Evolutionary conservation across 1,139 yeast species (phyloP), one percentile per base, ranked within the genome.

Genomic region (Candida dubliniensis): DNA sequence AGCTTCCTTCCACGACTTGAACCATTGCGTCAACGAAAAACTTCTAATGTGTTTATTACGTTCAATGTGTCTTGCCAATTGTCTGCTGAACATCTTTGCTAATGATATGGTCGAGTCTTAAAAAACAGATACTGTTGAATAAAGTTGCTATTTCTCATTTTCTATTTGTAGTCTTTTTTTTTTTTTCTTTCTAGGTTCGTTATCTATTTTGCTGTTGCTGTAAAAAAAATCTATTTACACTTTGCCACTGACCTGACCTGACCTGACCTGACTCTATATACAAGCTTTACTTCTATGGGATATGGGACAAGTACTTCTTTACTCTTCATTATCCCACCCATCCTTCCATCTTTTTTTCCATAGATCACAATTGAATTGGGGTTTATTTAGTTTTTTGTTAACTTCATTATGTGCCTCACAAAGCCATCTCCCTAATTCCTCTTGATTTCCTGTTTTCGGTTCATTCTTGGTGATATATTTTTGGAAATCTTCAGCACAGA

Each of bases 361-460:
- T 53, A 87, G 75, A 47, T 81, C 72, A 59, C 98, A 93, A 60
- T 93, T 90, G 60, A 93, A 93, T 47, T 71, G 70, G 4, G 89
- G 90, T 65, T 93, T 93, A 1, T 96, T 95, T 26, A 91, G 63
- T 62, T 90, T 91, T 13, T 61, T 70, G 62, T 95, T 93, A 24
- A 95, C 98, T 34, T 80, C 87, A 59, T 93, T 93, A 66, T 93
- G 99, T 3, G 98, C 98, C 50, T 83, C 86, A 66, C 99, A 95
- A 46, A 93, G 69, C 99, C 99, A 93, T 53, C 67, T 73, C 1
- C 97, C 96, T 54, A 93, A 80, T 44, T 81, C 85, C 43, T 89
- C 96, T 56, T 87, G 89, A 9, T 81, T 78, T 10, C 66, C 71
- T 4, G 86, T 89, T 48, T 74, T 72, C 5, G 96, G 95, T 52